Evolutionary conservation across 208 protist genomes (phyloP).

Genomic region (Endotrypanum monterogeii): DNA sequence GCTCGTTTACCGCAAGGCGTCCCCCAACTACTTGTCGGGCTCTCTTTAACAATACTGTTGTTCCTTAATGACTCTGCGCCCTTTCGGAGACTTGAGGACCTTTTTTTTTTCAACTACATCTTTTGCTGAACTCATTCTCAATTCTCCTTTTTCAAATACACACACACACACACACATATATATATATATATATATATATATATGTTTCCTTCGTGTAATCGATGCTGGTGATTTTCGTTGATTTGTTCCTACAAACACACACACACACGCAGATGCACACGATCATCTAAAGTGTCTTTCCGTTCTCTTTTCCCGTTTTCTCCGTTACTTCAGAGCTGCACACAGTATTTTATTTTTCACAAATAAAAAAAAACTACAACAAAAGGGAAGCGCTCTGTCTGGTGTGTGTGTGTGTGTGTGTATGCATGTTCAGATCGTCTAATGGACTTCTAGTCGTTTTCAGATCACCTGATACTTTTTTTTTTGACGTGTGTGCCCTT

Average conservation of each 20-base stretch:
- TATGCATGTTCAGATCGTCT: neutral
- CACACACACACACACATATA: neutral
- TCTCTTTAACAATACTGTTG: too few species aligned
- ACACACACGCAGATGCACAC: neutral
- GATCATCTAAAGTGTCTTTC: too few species aligned
- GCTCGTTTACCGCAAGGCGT: too few species aligned
- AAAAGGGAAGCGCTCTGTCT: neutral
- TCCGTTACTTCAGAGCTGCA: neutral
- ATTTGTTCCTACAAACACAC: slow-evolving; percentile 2
- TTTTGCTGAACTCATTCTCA: neutral
- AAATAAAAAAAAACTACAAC: too few species aligned
- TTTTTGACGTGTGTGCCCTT: neutral
- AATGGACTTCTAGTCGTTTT: too few species aligned
- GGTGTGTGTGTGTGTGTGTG: neutral
- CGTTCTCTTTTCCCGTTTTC: neutral
- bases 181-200: too few species aligned
- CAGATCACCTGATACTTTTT: too few species aligned
- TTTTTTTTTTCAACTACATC: neutral
- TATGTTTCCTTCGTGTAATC: too few species aligned
- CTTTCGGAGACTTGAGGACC: too few species aligned
- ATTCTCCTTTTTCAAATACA: neutral
- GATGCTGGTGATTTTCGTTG: too few species aligned
- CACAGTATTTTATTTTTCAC: neutral
- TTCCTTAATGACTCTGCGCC: too few species aligned
- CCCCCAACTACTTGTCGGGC: too few species aligned